A percentile compares a stretch with the other conserved stretches of the same genome.
Conservation (phyloP, 2,329 filamentous ascomycete species). For the Hypomyces perniciosus region DNA sequence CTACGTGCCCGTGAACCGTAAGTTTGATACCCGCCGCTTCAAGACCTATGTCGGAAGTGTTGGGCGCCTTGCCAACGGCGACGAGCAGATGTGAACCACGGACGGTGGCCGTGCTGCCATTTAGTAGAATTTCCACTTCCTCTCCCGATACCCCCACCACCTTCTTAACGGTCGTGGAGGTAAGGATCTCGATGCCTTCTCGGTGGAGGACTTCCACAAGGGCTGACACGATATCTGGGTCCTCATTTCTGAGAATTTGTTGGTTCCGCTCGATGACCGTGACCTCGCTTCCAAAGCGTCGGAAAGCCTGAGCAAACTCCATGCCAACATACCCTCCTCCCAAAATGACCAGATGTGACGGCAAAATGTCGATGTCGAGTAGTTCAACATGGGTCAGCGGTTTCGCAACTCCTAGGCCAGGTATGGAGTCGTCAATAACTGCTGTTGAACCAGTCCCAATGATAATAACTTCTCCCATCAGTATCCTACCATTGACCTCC, state of each 20-base stretch:
- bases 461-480: too few relatives aligned
- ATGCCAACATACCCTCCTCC: slow-evolving; percentile 48
- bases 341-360: slow-evolving; percentile 43
- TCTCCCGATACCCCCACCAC: slow-evolving; percentile 15
- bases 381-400: too few relatives aligned
- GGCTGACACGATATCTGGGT: slow-evolving; percentile 40
- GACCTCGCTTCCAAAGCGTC: slow-evolving; percentile 42
- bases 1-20: slow-evolving; percentile 37
- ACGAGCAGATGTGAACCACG: slow-evolving; percentile 40
- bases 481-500: too few relatives aligned
- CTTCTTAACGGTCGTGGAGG: slow-evolving; percentile 26
- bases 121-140: too few relatives aligned
- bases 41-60: slow-evolving; percentile 41
- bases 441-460: too few relatives aligned
- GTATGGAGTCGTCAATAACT: too few relatives aligned
- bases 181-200: slow-evolving; percentile 40
- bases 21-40: slow-evolving; percentile 34
- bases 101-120: slow-evolving; percentile 11
- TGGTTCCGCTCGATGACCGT: slow-evolving; percentile 39
- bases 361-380: too few relatives aligned
- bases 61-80: slow-evolving; percentile 44
- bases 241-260: slow-evolving; percentile 41
- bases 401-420: too few relatives aligned
- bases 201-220: slow-evolving; percentile 38
- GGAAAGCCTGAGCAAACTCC: slow-evolving; percentile 49